Conservation (phyloP, 23 red algal genomes). For the Gracilaria domingensis region DNA sequence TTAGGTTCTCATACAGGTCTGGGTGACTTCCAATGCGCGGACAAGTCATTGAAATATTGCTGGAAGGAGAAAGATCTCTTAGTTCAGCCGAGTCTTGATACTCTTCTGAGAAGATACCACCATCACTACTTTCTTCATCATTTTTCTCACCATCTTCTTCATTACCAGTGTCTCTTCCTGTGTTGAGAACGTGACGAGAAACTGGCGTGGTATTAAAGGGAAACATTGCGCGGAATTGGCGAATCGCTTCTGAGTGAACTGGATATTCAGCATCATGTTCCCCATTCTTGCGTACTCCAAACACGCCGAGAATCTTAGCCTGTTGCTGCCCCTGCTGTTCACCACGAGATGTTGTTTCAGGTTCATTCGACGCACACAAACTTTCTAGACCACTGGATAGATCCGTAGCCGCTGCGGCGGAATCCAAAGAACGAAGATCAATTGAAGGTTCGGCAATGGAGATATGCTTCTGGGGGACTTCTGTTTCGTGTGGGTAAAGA, state of each 20-base stretch:
- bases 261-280: background rate
- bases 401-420: slow-evolving; percentile 20
- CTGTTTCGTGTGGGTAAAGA: background rate
- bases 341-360: background rate
- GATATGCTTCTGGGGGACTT: background rate
- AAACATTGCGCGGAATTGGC: slow-evolving; percentile 20
- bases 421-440: slow-evolving; percentile 33
- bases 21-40: slow-evolving; percentile 43
- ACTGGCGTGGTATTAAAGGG: slow-evolving; percentile 1
- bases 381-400: slow-evolving; percentile 23
- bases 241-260: slow-evolving; percentile 7
- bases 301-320: background rate
- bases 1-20: slow-evolving; percentile 60
- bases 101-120: background rate
- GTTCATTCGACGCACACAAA: slow-evolving; percentile 17
- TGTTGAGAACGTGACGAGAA: background rate
- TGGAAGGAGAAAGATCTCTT: slow-evolving; percentile 27
- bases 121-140: background rate
- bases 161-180: background rate
- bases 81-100: background rate
- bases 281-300: background rate
- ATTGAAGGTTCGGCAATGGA: background rate
- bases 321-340: slow-evolving; percentile 14
- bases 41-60: slow-evolving; percentile 61
- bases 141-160: background rate